Base-by-base conservation (phyloP, 805 yeast species). In the Monosporozyma unispora region DNA sequence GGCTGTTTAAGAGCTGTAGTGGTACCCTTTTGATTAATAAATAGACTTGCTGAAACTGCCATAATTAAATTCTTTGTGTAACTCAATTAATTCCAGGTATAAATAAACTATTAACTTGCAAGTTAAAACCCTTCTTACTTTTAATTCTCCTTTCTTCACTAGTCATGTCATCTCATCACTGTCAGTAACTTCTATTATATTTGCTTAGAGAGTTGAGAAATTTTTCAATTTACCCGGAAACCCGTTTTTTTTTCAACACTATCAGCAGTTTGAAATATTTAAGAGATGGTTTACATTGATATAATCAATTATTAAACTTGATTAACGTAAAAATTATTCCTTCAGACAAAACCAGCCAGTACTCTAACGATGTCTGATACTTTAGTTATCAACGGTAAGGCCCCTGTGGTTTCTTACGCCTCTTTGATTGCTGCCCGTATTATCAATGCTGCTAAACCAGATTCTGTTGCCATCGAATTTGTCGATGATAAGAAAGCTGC, bases 1-100 rank as follows among this genome's bases (percentile, higher is more conserved):
- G 99, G 98, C 64, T 88, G 95, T 58, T 83, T 82, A 48, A 90
- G 72, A 1, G 87, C 79, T 0, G 91, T 80, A 9, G 82, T 76
- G 28, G 77, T 72, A 0, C 87, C 77, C 50, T 85, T 69, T 10
- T 78, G 69, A 47, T 64, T 60, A 14, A 66, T 59, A 45, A 62
- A 64, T 19, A 68, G 49, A 47, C 57, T 60, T 5, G 68, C 53
- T 10, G 67, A 54, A 16, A 54, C 50, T 14, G 62, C 63, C 65
- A 69, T 69, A 7, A 23, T 47, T 3, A 22, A 21, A 35, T 35
- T 5, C 10, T 18, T n/a, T 31, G 6, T 38, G 4, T 38, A 38
- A n/a, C n/a, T n/a, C n/a, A n/a, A n/a, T n/a, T n/a, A n/a, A n/a
- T n/a, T n/a, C 41, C 41, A 10, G 4, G 9, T 38, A 12, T n/a